phyloP scores from a whole-genome alignment of 768 basidiomycete genomes.

The Cystobasidium onofrii region DNA sequence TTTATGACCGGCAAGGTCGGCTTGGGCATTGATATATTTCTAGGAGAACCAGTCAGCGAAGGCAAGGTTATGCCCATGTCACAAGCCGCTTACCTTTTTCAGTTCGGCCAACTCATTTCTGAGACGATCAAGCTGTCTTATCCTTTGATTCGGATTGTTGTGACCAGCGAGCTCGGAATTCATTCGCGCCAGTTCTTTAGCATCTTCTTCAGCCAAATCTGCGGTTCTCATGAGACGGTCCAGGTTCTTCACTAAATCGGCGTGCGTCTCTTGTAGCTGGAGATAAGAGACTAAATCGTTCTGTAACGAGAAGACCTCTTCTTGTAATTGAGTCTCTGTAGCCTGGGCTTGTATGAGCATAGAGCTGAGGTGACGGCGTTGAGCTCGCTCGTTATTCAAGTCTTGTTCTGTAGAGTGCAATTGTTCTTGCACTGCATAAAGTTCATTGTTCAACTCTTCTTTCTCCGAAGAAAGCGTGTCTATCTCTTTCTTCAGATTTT shows the following conservation, averaged over 20 bases:
- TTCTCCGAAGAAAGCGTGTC: not conserved
- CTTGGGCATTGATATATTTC: slow-evolving; percentile 5
- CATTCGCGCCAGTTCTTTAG: slow-evolving; percentile 63
- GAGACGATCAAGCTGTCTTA: slow-evolving; percentile 77
- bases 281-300: slow-evolving; percentile 18
- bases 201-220: slow-evolving; percentile 70
- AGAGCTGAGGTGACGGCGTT: not conserved
- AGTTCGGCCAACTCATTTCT: slow-evolving; percentile 68
- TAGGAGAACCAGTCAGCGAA: not conserved
- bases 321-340: not conserved
- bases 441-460: not conserved
- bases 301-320: not conserved
- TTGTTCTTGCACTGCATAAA: not conserved
- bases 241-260: not conserved
- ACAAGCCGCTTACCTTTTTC: slow-evolving; percentile 63
- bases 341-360: not conserved
- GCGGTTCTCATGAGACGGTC: slow-evolving; percentile 10
- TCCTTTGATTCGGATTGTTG: slow-evolving; percentile 72
- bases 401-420: not conserved
- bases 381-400: not conserved
- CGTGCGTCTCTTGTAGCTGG: slow-evolving; percentile 17
- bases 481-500: not conserved
- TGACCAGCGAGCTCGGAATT: slow-evolving; percentile 81
- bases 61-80: no score
- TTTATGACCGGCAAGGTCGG: not conserved